These are phyloP conservation scores for Aristolochia fimbriata DNA, from an alignment of 164 flowering plant species.

Conservation along the genomic window DNA sequence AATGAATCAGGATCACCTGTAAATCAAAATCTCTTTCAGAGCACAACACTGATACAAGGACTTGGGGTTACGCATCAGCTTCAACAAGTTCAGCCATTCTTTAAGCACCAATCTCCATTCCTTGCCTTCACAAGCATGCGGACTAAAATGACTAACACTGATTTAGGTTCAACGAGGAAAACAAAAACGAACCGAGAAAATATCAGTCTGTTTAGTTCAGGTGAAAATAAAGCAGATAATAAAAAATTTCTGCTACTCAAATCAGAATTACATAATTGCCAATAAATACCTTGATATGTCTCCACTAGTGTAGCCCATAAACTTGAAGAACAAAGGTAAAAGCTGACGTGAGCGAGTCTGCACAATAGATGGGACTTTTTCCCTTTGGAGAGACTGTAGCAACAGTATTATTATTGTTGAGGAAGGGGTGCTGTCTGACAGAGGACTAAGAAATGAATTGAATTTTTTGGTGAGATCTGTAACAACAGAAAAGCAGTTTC, in stretches of 20 bases:
- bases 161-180: conserved; percentile 6
- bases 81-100: conserved; percentile 81
- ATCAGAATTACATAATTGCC: background rate
- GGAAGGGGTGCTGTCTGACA: conserved; percentile 48
- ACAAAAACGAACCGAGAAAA: background rate
- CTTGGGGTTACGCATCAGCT: conserved; percentile 50
- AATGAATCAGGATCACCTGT: conserved; percentile 38
- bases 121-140: conserved; percentile 45
- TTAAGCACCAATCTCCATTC: conserved; percentile 72
- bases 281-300: conserved; percentile 35
- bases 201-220: too few relatives aligned
- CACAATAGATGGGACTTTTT: conserved; percentile 28
- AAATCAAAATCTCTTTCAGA: conserved; percentile 57
- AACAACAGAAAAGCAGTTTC: conserved; percentile 1
- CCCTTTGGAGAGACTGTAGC: conserved; percentile 64
- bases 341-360: conserved; percentile 58
- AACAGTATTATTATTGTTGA: conserved; percentile 43
- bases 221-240: too few relatives aligned
- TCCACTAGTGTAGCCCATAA: conserved; percentile 53
- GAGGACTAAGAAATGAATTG: conserved; percentile 25
- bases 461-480: conserved; percentile 52
- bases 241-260: background rate
- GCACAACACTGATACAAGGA: conserved; percentile 39
- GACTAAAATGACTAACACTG: conserved; percentile 48
- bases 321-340: conserved; percentile 59